phyloP scores from a whole-genome alignment of 768 basidiomycete genomes.

The Leccinum imitatum region DNA sequence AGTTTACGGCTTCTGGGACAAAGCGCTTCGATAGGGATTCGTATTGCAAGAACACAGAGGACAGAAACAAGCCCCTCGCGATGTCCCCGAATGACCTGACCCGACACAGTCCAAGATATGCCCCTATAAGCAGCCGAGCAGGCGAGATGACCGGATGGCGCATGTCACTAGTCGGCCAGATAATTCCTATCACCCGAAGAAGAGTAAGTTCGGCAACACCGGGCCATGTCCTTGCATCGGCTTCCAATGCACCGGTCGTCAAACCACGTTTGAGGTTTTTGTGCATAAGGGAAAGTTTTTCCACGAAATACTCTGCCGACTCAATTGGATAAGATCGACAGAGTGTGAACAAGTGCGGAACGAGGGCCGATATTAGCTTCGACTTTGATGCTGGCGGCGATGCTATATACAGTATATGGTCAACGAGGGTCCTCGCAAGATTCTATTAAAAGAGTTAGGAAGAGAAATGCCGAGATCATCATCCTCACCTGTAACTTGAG shows the following conservation, averaged over 20 bases:
- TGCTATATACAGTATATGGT: conserved; percentile 80
- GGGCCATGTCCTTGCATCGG: conserved; percentile 83
- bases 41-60: conserved; percentile 81
- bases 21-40: conserved; percentile 83
- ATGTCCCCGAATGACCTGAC: conserved; percentile 75
- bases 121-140: conserved; percentile 82
- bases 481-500: conserved; percentile 78
- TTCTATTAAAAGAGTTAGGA: conserved; percentile 43
- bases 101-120: conserved; percentile 84
- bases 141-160: conserved; percentile 88
- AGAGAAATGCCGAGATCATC: not conserved
- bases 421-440: conserved; percentile 76
- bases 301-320: conserved; percentile 73
- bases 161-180: conserved; percentile 96
- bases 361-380: conserved; percentile 57
- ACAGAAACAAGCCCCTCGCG: conserved; percentile 85
- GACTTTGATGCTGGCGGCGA: conserved; percentile 62
- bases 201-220: conserved; percentile 78
- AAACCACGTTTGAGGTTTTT: conserved; percentile 89
- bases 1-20: conserved; percentile 87
- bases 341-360: conserved; percentile 78
- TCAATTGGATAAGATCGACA: conserved; percentile 79
- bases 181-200: conserved; percentile 71
- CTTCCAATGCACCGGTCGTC: conserved; percentile 58
- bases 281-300: conserved; percentile 87